Base-by-base conservation (phyloP, 208 protist species). In the Phytomonas sp. region DNA sequence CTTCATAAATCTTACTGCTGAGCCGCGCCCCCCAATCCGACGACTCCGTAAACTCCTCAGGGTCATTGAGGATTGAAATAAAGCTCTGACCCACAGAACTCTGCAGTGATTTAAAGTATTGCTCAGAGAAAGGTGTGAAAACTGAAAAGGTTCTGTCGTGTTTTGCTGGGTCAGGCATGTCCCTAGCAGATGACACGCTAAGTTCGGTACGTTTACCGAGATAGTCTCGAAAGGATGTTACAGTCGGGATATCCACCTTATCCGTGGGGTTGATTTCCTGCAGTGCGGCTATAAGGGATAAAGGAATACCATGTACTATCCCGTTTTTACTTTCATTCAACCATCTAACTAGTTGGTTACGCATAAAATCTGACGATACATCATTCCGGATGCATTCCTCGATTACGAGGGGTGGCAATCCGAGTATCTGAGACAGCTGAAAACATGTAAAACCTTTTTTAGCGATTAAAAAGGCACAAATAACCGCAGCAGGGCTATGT, bases 31-130 rank as follows among this genome's bases (percentile, higher is more conserved):
- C 74, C 86, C 84, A 89, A 66, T 81, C 79, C 14, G 71, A 76
- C 2, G 29, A 61, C 0, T 72, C 67, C 16, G 45, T 52, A 2
- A 36, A 64, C 60, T 32, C 29, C 12, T 64, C 74, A 26, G 92
- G 92, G 75, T 96, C 82, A 66, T 92, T 96, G 36, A 96, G 63
- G 67, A 97, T 93, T n/a, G 90, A 94, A 37, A 89, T 87, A 72
- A 95, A 93, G 64, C 88, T 92, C 63, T 97, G 91, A 0, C 93
- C 93, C 30, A 97, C 87, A 7, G 84, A 86, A 40, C 74, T 71
- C 63, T 79, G 75, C 61, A 97, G 75, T 36, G 78, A 62, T 31
- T 68, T 67, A 70, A 96, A 97, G 77, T 94, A 83, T 14, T 84
- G 63, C 37, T 77, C 67, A n/a, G 91, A 87, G 59, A 83, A 63